These are phyloP conservation scores for Torrubiella hemipterigena DNA, from an alignment of 2,329 filamentous ascomycete species.

Conservation along the genomic window DNA sequence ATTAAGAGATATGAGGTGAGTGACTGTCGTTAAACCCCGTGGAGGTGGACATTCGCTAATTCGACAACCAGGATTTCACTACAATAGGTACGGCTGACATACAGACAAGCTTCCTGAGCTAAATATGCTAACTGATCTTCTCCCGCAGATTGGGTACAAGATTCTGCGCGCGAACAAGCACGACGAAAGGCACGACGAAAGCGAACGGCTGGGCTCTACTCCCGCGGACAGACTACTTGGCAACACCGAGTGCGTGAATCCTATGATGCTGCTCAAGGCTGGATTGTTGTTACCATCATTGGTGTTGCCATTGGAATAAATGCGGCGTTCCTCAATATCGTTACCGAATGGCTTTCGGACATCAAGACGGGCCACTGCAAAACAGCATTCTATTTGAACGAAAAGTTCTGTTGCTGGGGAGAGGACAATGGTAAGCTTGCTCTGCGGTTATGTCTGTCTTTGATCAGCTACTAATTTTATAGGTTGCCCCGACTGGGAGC, in stretches of 20 bases:
- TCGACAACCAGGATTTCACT: constrained; percentile 62
- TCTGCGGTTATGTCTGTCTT: not conserved
- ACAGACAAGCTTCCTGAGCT: no score
- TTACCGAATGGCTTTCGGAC: constrained; percentile 94
- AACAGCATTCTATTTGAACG: constrained; percentile 92
- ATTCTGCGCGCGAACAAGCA: constrained; percentile 81
- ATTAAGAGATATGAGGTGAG: constrained; percentile 89
- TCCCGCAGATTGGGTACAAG: constrained; percentile 80
- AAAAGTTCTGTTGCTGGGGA: constrained; percentile 97
- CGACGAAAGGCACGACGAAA: constrained; percentile 66
- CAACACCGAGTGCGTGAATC: constrained; percentile 69
- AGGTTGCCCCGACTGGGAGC: constrained; percentile 82
- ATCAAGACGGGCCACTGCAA: constrained; percentile 94
- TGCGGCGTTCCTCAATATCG: constrained; percentile 84
- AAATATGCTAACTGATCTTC: constrained; percentile 18
- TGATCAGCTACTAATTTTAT: constrained; percentile 10
- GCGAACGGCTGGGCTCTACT: constrained; percentile 60
- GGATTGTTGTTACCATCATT: constrained; percentile 93
- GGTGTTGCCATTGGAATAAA: constrained; percentile 88
- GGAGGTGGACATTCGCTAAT: constrained; percentile 5
- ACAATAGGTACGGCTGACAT: constrained; percentile 55
- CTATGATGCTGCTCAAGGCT: constrained; percentile 93
- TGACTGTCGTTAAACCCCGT: constrained; percentile 6
- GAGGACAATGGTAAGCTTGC: constrained; percentile 58
- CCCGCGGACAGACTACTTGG: constrained; percentile 62